Evolutionary conservation across 306 rosid genomes (phyloP).

Genomic region (Trifolium fragiferum): DNA sequence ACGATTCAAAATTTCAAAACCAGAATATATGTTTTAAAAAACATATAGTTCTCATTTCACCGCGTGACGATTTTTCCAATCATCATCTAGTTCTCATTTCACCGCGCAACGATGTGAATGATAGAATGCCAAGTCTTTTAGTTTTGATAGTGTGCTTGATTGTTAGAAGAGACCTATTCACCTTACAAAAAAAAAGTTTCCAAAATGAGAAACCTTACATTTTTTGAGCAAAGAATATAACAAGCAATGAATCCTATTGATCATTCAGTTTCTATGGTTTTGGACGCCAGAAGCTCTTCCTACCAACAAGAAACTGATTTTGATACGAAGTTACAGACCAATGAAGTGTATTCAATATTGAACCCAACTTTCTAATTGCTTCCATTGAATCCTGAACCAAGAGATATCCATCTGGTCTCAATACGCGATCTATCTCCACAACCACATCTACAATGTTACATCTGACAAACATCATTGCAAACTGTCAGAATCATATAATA

Average conservation of each 20-base stretch:
- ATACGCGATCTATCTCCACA: slow-evolving; percentile 82
- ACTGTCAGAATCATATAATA: slow-evolving; percentile 27
- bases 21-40: no score
- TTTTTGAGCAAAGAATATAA: background rate
- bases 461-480: slow-evolving; percentile 53
- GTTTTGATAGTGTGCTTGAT: no score
- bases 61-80: no score
- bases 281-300: slow-evolving; percentile 73
- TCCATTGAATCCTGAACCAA: slow-evolving; percentile 70
- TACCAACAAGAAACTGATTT: slow-evolving; percentile 68
- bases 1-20: no score
- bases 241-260: background rate
- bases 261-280: slow-evolving; percentile 9
- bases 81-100: no score
- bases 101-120: no score
- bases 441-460: slow-evolving; percentile 68
- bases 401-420: slow-evolving; percentile 87
- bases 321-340: slow-evolving; percentile 65
- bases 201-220: background rate
- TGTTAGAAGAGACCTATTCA: no score
- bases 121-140: no score
- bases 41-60: no score
- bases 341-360: slow-evolving; percentile 76
- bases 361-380: slow-evolving; percentile 59
- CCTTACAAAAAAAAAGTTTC: no score